Percentiles rank a stretch among this genome's conserved stretches.
Evolutionary conservation across 2,329 filamentous ascomycete genomes (phyloP).

Genomic region (Aspergillus puulaauensis): DNA sequence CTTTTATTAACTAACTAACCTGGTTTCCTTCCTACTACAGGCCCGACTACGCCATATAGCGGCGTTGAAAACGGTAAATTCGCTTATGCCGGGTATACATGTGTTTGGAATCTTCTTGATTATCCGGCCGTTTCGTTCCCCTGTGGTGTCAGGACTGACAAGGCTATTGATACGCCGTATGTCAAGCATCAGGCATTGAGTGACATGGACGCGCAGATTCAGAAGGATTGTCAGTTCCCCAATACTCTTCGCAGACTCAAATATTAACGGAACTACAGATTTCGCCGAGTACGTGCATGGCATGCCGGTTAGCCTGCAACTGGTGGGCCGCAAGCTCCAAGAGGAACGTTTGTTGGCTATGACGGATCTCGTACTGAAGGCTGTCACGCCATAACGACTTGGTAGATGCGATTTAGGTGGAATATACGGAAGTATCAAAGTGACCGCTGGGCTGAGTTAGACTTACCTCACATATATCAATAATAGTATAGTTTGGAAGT

Average conservation of each 20-base stretch:
- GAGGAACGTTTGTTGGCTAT: constrained; percentile 39
- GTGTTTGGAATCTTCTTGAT: constrained; percentile 21
- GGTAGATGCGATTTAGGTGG: too few relatives aligned
- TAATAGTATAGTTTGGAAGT: too few relatives aligned
- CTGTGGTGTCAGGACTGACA: constrained; percentile 17
- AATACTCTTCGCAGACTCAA: too few relatives aligned
- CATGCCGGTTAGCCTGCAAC: constrained; percentile 30
- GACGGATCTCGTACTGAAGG: constrained; percentile 34
- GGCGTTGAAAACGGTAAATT: constrained; percentile 20
- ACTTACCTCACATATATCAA: too few relatives aligned
- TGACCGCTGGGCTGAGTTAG: too few relatives aligned
- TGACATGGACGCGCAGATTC: constrained; percentile 9
- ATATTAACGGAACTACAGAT: neutral
- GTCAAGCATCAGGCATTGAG: constrained; percentile 6
- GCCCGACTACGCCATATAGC: constrained; percentile 20
- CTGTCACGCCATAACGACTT: neutral
- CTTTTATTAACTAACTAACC: neutral
- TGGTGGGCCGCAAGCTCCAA: constrained; percentile 30
- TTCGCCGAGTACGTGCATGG: constrained; percentile 15
- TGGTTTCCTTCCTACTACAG: neutral
- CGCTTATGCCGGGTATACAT: constrained; percentile 19
- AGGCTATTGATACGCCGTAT: constrained; percentile 6
- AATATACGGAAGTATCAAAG: too few relatives aligned
- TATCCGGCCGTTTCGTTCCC: constrained; percentile 22
- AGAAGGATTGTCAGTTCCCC: constrained; percentile 11